Base-by-base conservation (phyloP, 148 eudicot species). In the Cornus florida region DNA sequence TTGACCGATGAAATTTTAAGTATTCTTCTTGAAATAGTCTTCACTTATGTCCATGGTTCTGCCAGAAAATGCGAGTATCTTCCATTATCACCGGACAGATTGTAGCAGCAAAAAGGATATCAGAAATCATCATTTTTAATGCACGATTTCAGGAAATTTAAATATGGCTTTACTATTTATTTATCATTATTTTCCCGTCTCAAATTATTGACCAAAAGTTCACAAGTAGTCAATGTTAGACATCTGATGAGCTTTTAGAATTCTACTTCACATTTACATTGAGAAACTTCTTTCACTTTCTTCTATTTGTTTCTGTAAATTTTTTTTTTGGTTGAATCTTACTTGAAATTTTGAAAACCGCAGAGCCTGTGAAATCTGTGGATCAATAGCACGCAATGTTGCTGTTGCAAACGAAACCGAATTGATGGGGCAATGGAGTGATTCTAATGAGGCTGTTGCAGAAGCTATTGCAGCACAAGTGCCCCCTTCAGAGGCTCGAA, bases 281-380 rank as follows among this genome's bases (percentile, higher is more conserved):
- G 5, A 28, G 64, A 57, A 62, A 62, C 19, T 3, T 1, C 23
- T 6, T 6, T 5, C 59, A 53, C 19, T 41, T n/a, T 67, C 6
- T 6, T 46, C 32, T 41, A 46, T 11, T 22, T 20, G 59, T 28
- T 35, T 50, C 28, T 38, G 1, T 23, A 13, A 28, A 28, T 28
- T 28, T 28, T 28, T 28, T 28, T 48, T 16, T 53, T 43, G 14
- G n/a, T 17, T 48, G 4, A 13, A 66, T 43, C 71, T 35, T 17
- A 71, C 69, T 33, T 39, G 9, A 7, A 41, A 43, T 32, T 19
- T 70, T 43, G 17, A 19, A 10, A 73, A 60, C 70, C 75, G 82
- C 86, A 93, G 97, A 82, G 88, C 88, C 3, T 94, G 98, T 75
- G 98, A 94, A 86, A 94, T 94, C 10, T 94, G 98, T 76, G 93